Base-by-base conservation (phyloP, 2,329 filamentous ascomycete genomes). In the Aaosphaeria pasadenensis region DNA sequence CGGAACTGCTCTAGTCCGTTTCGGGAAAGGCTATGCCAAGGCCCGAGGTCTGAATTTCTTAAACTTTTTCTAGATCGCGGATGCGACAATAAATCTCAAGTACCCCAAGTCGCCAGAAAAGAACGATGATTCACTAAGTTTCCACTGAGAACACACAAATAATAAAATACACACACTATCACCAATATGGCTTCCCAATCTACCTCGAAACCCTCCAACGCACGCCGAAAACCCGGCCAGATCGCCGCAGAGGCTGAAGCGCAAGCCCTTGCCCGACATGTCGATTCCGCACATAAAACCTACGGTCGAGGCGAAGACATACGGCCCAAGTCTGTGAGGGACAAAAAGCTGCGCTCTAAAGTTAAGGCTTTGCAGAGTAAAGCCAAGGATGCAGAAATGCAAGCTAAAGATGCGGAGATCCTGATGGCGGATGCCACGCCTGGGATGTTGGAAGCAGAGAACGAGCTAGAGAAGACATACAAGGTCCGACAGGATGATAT, bases 381-480 rank as follows among this genome's bases (percentile, higher is more conserved):
- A 70, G 92, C 91, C 72, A 83, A 91, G 62, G 82, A 87, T 59
- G 92, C 92, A 1, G 77, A 88, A 1, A 71, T 95, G 33, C 86
- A 88, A 69, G 91, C 94, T 11, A 95, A 96, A 72, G 92, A 96
- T 77, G 90, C 92, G 24, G 94, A 99, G 73, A 94, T 99, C 48
- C 75, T 99, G 59, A 82, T 95, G 46, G 17, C 17, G 17, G 92
- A 97, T 71, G 89, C 96, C 68, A 83, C 86, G 5, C 76, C 81
- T 7, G 94, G 94, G 5, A 95, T 95, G 60, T 76, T 99, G 47
- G 89, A 97, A 71, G 80, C 92, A 1, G 94, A 99, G 69, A 81
- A 81, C 29, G 91, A 91, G 67, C 78, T 99, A 52, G 94, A 99
- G 71, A 79, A 85, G 66, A 99, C 94, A 17, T 97, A 95, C 75